These are phyloP conservation scores for Collybiopsis confluens DNA, from an alignment of 768 basidiomycete species.

Conservation along the genomic window DNA sequence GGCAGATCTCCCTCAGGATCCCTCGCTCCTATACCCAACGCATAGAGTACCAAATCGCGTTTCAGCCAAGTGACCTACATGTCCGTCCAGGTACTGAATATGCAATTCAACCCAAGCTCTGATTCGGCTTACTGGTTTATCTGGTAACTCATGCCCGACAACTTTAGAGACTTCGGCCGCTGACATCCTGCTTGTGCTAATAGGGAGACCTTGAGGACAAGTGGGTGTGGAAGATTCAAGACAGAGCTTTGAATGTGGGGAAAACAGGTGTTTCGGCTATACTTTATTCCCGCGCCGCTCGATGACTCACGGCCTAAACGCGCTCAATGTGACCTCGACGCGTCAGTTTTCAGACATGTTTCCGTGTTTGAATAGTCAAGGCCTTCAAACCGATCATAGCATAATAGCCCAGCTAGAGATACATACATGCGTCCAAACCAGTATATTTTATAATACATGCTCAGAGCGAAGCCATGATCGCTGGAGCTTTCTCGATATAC, in stretches of 20 bases:
- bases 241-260: too few species aligned
- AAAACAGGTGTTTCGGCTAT: neutral
- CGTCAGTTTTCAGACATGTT: too few species aligned
- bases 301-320: neutral
- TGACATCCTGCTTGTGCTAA: slow-evolving; percentile 30
- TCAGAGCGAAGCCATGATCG: slow-evolving; percentile 22
- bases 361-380: too few species aligned
- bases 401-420: neutral
- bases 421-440: neutral
- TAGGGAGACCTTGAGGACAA: too few species aligned
- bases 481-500: slow-evolving; percentile 50
- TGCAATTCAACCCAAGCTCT: neutral
- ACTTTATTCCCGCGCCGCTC: neutral
- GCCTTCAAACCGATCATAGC: neutral
- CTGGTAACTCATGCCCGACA: slow-evolving; percentile 50
- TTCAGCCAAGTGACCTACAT: slow-evolving; percentile 78
- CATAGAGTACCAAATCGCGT: slow-evolving; percentile 77
- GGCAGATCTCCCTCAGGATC: slow-evolving; percentile 41
- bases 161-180: slow-evolving; percentile 57
- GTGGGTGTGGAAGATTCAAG: too few species aligned
- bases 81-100: neutral
- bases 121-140: slow-evolving; percentile 45
- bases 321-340: neutral
- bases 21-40: slow-evolving; percentile 80
- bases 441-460: neutral